Evolutionary conservation across 371 early-diverging fungal genomes (phyloP).

Genomic region (Apophysomyces sp.): DNA sequence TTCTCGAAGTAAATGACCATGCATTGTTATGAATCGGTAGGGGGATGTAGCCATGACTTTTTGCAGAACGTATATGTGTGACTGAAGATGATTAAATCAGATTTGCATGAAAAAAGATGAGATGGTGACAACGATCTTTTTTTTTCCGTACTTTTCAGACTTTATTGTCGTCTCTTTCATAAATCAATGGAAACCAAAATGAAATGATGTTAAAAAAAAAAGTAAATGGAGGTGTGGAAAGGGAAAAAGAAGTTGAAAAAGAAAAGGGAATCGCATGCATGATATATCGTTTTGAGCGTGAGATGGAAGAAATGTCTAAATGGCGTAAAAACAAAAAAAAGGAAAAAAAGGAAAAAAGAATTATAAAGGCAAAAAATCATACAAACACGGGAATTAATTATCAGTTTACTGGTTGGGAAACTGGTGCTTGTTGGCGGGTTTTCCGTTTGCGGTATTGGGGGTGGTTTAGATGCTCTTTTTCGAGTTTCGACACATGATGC

Average conservation of each 20-base stretch:
- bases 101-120: too few species aligned
- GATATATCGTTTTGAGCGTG: neutral
- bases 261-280: neutral
- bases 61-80: too few species aligned
- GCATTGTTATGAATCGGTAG: too few species aligned
- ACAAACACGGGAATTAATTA: neutral
- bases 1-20: too few species aligned
- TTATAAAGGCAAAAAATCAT: neutral
- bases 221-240: too few species aligned
- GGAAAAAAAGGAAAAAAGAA: too few species aligned
- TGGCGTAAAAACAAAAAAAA: neutral
- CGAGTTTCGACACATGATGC: conserved; percentile 50
- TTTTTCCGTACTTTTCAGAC: too few species aligned
- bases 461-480: conserved; percentile 31
- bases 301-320: neutral
- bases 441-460: conserved; percentile 28
- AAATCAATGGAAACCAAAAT: neutral
- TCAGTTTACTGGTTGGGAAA: neutral
- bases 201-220: neutral
- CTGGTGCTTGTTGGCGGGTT: conserved; percentile 4
- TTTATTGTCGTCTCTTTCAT: too few species aligned
- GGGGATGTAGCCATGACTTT: too few species aligned
- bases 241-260: neutral
- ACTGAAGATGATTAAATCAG: too few species aligned
- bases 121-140: too few species aligned